Conservation (phyloP, 2,329 filamentous ascomycete species). For the Colletotrichum gloeosporioides region DNA sequence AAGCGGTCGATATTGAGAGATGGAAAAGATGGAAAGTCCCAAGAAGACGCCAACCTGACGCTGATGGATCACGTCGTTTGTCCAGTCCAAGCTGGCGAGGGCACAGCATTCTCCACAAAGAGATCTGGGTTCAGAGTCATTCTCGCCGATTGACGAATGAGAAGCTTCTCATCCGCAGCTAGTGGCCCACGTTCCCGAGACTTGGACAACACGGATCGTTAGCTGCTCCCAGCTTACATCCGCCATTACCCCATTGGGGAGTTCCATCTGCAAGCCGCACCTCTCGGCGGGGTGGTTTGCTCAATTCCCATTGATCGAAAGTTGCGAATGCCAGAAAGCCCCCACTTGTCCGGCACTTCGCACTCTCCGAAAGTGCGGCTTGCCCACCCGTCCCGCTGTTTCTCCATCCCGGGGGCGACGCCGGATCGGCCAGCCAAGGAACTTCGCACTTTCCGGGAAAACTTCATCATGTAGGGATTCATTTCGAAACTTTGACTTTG, state of each 20-base stretch:
- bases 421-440: neutral
- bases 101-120: neutral
- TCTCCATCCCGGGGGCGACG: neutral
- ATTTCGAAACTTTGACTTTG: neutral
- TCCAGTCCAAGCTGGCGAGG: neutral
- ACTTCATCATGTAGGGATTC: neutral
- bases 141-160: neutral
- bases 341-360: neutral
- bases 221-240: neutral
- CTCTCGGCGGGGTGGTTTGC: neutral
- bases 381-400: neutral
- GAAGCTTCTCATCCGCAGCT: neutral
- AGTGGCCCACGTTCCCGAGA: neutral
- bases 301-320: neutral
- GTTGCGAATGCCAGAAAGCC: neutral
- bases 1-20: neutral
- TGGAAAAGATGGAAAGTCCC: neutral
- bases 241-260: neutral
- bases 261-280: neutral
- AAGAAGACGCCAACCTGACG: neutral
- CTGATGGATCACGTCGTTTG: neutral
- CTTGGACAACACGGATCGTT: neutral
- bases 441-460: neutral
- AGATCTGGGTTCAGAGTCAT: neutral
- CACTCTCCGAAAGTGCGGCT: slow-evolving; percentile 14